Base-by-base conservation (phyloP, 1,284 basidiomycete genomes). In the Ganoderma sp. region DNA sequence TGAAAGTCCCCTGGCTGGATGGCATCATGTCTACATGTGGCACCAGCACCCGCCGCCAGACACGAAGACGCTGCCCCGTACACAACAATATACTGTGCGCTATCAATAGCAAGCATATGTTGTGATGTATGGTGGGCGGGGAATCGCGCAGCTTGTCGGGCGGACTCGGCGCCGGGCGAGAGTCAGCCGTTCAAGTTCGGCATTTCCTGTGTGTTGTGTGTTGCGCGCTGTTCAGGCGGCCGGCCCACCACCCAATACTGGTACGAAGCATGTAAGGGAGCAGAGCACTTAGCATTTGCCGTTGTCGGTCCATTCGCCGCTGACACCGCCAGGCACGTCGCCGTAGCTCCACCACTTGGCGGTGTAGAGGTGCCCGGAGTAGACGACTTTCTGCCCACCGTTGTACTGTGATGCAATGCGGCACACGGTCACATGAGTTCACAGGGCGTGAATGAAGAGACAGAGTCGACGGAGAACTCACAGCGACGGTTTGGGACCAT, bases 321-420 rank as follows among this genome's bases (percentile, higher is more conserved):
- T 77, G 59, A 72, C 32, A 52, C 77, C 85, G 66, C 85, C 85
- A 1, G 87, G 86, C 8, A 73, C 68, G 65, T 85, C 82, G 70
- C 71, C 75, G 73, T 85, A 78, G 56, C 82, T 82, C 87, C 88
- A 89, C 84, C 85, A 87, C 62, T 84, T 86, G 17, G 87, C 85
- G 5, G 83, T 85, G 85, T 86, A 89, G 14, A 87, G 79, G 71
- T 83, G 79, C 12, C 82, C 85, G 61, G 73, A 71, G 75, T 82
- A 86, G 15, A 80, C 78, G 60, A 82, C 87, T 60, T 81, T 71
- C 32, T 82, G 77, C 4, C 84, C 85, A 39, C 77, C 82, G 41
- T 78, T 73, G 75, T 89, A 89, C 85, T 87, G 64, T 14, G 54
- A 22, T 39, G 37, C 37, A 37, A 63, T 41, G 17, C 17, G 2